A percentile compares a stretch with the other conserved stretches of the same genome.
Evolutionary conservation across 169 alveolate species (phyloP).

Genomic region (Cryptosporidium viatorum): DNA sequence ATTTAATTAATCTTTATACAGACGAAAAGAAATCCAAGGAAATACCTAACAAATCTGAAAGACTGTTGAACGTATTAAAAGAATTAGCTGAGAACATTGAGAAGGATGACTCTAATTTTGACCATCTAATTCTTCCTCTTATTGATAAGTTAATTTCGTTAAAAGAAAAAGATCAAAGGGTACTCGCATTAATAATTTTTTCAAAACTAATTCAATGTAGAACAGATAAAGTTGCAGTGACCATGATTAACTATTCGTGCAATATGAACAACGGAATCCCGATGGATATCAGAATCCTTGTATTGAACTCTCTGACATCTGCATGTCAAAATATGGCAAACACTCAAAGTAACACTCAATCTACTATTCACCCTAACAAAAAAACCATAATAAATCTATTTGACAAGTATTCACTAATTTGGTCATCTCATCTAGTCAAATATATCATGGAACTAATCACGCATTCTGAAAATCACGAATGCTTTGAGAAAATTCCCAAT

Average conservation of each 20-base stretch:
- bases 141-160: constrained; percentile 28
- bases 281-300: constrained; percentile 47
- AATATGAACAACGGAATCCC: constrained; percentile 26
- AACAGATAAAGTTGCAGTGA: background rate
- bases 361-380: background rate
- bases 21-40: constrained; percentile 45
- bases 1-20: constrained; percentile 21
- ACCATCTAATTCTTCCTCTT: constrained; percentile 37
- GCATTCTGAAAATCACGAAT: constrained; percentile 1
- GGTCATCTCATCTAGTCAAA: constrained; percentile 40
- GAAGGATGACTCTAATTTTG: constrained; percentile 24
- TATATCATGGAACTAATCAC: constrained; percentile 8
- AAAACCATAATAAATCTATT: constrained; percentile 4
- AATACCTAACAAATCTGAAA: constrained; percentile 13
- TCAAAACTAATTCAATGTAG: constrained; percentile 31
- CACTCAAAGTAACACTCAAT: background rate
- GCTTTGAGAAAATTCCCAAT: constrained; percentile 33
- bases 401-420: constrained; percentile 11
- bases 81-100: constrained; percentile 18
- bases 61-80: background rate
- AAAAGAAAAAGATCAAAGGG: constrained; percentile 19
- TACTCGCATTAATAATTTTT: constrained; percentile 1
- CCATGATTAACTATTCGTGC: constrained; percentile 21
- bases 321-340: constrained; percentile 41
- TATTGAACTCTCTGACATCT: constrained; percentile 18